phyloP scores from a whole-genome alignment of 306 rosid genomes.

The Rosa lucieae region DNA sequence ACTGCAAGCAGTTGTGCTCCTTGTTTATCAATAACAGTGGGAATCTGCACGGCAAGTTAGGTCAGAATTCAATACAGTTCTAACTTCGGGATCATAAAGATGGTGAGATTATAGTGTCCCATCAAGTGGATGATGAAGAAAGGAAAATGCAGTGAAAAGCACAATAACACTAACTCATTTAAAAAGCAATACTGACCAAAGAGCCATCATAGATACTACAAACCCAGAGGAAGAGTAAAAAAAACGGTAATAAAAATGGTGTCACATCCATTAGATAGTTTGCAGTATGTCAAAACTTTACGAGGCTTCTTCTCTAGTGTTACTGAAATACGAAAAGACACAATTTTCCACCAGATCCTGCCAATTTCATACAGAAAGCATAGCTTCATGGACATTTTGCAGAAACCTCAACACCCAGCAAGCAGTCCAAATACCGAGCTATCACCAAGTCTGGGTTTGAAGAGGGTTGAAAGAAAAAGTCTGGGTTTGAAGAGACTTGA shows the following conservation, averaged over 20 bases:
- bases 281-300: background rate
- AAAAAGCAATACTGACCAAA: background rate
- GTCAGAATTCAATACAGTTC: conserved; percentile 7
- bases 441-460: background rate
- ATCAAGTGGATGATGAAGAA: background rate
- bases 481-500: background rate
- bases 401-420: background rate
- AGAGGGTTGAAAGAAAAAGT: background rate
- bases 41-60: conserved; percentile 55
- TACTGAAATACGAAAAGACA: background rate
- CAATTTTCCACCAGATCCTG: background rate
- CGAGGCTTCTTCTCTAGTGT: background rate
- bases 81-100: background rate
- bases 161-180: background rate
- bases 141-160: background rate
- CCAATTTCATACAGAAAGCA: background rate
- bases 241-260: background rate
- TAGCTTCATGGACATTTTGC: background rate
- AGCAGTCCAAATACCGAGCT: background rate
- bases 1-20: conserved; percentile 94
- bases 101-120: background rate
- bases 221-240: background rate
- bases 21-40: conserved; percentile 89
- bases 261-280: background rate
- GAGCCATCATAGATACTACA: conserved; percentile 2